These are phyloP conservation scores for Chamaenerion angustifolium DNA, from an alignment of 345 rosid species.

Conservation along the genomic window DNA sequence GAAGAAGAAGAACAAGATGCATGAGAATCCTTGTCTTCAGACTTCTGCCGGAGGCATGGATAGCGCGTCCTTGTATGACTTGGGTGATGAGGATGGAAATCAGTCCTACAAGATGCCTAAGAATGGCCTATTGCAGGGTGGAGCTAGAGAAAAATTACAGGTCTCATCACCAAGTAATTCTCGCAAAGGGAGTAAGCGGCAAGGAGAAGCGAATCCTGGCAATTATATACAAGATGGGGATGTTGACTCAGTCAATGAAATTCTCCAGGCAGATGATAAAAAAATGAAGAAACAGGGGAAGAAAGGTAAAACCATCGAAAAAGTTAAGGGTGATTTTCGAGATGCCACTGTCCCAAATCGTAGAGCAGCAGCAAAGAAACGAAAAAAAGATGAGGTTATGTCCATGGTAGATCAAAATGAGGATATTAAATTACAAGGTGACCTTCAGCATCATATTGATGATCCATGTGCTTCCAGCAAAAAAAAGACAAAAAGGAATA, in stretches of 20 bases:
- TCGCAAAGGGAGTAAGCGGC: slow-evolving; percentile 40
- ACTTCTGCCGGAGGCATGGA: slow-evolving; percentile 29
- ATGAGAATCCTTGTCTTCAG: slow-evolving; percentile 33
- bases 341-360: slow-evolving; percentile 41
- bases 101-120: slow-evolving; percentile 20
- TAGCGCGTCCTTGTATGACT: slow-evolving; percentile 18
- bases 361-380: slow-evolving; percentile 46
- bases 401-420: slow-evolving; percentile 31
- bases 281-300: slow-evolving; percentile 24
- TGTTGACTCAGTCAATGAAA: slow-evolving; percentile 34
- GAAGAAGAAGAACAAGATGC: slow-evolving; percentile 49
- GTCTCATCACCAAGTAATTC: slow-evolving; percentile 28
- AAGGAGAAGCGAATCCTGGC: slow-evolving; percentile 16
- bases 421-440: slow-evolving; percentile 20
- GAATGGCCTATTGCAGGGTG: slow-evolving; percentile 40
- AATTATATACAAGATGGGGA: slow-evolving; percentile 26
- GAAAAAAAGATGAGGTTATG: slow-evolving; percentile 43
- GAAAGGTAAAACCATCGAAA: slow-evolving; percentile 36
- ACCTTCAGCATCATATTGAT: slow-evolving; percentile 25
- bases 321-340: slow-evolving; percentile 22
- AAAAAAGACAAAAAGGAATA: slow-evolving; percentile 59
- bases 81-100: slow-evolving; percentile 24
- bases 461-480: slow-evolving; percentile 38
- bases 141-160: slow-evolving; percentile 29
- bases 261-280: slow-evolving; percentile 24